Evolutionary conservation across 1,284 basidiomycete genomes (phyloP), one percentile per base, ranked within the genome.

Genomic region (Takashimella koratensis): DNA sequence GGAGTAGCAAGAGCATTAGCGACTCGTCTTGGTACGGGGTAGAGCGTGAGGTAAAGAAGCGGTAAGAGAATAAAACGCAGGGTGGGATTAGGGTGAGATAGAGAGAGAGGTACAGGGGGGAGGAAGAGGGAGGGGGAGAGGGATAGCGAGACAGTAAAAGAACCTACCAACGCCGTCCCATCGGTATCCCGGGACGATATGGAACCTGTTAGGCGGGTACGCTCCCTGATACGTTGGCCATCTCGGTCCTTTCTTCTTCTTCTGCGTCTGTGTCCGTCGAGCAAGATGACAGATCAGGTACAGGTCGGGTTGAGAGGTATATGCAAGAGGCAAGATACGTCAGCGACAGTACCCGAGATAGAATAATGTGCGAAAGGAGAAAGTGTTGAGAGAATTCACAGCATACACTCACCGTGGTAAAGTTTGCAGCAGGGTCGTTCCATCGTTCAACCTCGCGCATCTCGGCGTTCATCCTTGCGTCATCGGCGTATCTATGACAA

Each of bases 101-200:
- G 22, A 24, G 22, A 45, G 21, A 53, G 22, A 30, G 44, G 4
- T n/a, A n/a, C n/a, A n/a, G n/a, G n/a, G n/a, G n/a, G n/a, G n/a
- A n/a, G n/a, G n/a, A n/a, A n/a, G n/a, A n/a, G n/a, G n/a, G n/a
- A n/a, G n/a, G n/a, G n/a, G n/a, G 24, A 47, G 22, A 19, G 54
- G 47, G 23, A 2, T 10, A 19, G 30, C 30, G 30, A 36, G 20
- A 27, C 26, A 84, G n/a, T n/a, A n/a, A n/a, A n/a, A n/a, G n/a
- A n/a, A n/a, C 84, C 70, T 65, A 92, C 90, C 90, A 53, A 94
- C 91, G 44, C 91, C 92, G 71, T 98, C 95, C 95, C 94, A 98
- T 63, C 95, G 82, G 71, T 94, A 94, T 0, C 95, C 95, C 11
- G 95, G 96, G 52, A 84, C 85, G 60, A 99, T 97, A 22, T 86